Evolutionary conservation across 106 monocot species (phyloP).

Genomic region (Ottelia alismoides): DNA sequence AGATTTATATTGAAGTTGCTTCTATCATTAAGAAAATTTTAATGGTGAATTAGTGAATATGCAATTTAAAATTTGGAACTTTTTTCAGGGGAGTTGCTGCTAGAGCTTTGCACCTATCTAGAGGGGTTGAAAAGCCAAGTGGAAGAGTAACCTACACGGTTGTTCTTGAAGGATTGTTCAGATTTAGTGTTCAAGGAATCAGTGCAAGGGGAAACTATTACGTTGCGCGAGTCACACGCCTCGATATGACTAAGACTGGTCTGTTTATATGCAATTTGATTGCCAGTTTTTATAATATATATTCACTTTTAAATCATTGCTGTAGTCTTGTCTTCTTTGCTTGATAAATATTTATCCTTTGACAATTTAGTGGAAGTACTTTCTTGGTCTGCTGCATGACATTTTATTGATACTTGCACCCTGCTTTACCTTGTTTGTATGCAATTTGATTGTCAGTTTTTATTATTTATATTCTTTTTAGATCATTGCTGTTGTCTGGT

Average conservation of each 20-base stretch:
- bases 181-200: constrained; percentile 87
- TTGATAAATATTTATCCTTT: no score
- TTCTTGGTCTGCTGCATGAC: no score
- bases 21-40: no score
- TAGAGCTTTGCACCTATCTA: constrained; percentile 88
- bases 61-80: no score
- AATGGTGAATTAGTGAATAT: no score
- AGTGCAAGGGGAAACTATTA: constrained; percentile 71
- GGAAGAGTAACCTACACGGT: constrained; percentile 94
- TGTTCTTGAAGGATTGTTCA: constrained; percentile 90
- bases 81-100: constrained; percentile 84
- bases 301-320: no score
- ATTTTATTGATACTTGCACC: no score
- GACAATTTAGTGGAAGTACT: no score
- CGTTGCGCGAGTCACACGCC: constrained; percentile 65
- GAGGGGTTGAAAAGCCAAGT: constrained; percentile 98
- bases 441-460: neutral
- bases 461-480: neutral
- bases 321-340: no score
- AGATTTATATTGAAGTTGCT: no score
- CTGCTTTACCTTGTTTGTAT: no score
- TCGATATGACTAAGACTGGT: constrained; percentile 94
- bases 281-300: neutral
- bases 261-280: constrained; percentile 6
- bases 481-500: no score